These are phyloP conservation scores for Furcasterigmium sp. DNA, from an alignment of 2,329 filamentous ascomycete genomes.

Conservation along the genomic window DNA sequence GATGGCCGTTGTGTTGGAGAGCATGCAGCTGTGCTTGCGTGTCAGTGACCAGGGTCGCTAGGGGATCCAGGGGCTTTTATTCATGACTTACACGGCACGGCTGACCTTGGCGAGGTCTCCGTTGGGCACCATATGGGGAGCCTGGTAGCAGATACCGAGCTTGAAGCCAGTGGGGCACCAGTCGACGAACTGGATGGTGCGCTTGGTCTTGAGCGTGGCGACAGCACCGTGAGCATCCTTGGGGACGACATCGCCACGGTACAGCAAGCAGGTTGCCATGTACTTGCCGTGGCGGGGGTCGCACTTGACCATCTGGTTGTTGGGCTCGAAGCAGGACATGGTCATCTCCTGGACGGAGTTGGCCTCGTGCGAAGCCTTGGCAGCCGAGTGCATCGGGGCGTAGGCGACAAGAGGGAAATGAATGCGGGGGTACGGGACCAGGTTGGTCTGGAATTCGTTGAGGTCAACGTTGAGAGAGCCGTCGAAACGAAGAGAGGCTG, in stretches of 20 bases:
- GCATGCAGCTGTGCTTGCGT: constrained; percentile 69
- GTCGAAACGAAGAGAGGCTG: constrained; percentile 95
- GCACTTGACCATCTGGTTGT: constrained; percentile 99
- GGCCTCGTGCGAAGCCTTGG: constrained; percentile 95
- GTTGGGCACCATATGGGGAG: constrained; percentile 91
- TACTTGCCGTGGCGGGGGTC: constrained; percentile 99
- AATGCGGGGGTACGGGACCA: constrained; percentile 97
- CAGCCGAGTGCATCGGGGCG: constrained; percentile 86
- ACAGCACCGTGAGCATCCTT: constrained; percentile 92
- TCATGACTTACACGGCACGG: constrained; percentile 92
- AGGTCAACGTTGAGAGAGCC: constrained; percentile 98
- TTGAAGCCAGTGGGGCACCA: constrained; percentile 99
- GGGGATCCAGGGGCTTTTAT: too few species aligned
- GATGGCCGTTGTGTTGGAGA: constrained; percentile 98
- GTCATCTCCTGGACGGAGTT: constrained; percentile 98
- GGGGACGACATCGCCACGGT: constrained; percentile 96
- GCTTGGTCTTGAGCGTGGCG: constrained; percentile 97
- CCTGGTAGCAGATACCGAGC: constrained; percentile 99
- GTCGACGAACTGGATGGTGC: constrained; percentile 98
- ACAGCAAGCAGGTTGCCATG: constrained; percentile 97
- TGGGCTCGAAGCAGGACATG: constrained; percentile 98
- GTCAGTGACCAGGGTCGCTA: too few species aligned
- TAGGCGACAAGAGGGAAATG: constrained; percentile 99
- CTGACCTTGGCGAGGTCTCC: constrained; percentile 96
- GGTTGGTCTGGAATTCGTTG: constrained; percentile 99